These are phyloP conservation scores for Cyberlindnera lachancei DNA, from an alignment of 805 yeast genomes.

Conservation along the genomic window DNA sequence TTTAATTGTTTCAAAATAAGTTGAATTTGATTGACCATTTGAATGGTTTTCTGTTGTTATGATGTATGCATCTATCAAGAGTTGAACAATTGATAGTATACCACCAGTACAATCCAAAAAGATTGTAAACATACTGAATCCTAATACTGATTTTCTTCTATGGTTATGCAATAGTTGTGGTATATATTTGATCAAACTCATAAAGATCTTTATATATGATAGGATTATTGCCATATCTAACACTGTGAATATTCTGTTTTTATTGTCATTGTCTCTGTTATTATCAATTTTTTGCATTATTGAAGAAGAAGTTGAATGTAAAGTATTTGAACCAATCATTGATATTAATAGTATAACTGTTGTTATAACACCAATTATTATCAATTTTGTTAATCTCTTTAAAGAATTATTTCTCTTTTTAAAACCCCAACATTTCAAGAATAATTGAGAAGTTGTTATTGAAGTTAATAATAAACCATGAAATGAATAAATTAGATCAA, in stretches of 20 bases:
- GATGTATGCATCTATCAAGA: slow-evolving; percentile 20
- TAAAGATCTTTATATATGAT: slow-evolving; percentile 37
- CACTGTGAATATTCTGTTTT: slow-evolving; percentile 17
- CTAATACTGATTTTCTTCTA: slow-evolving; percentile 70
- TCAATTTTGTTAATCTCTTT: slow-evolving; percentile 15
- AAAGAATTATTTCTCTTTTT: slow-evolving; percentile 14
- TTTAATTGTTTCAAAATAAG: slow-evolving; percentile 20
- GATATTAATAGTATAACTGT: slow-evolving; percentile 5
- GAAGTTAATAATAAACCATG: slow-evolving; percentile 40
- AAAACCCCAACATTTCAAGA: slow-evolving; percentile 18
- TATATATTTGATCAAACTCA: slow-evolving; percentile 46
- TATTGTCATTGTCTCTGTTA: too few species aligned
- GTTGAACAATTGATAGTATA: slow-evolving; percentile 15
- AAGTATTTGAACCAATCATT: slow-evolving; percentile 6
- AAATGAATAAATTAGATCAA: slow-evolving; percentile 39
- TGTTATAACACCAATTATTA: slow-evolving; percentile 8
- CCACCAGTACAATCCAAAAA: slow-evolving; percentile 32
- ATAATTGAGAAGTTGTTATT: slow-evolving; percentile 34
- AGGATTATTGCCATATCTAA: slow-evolving; percentile 28
- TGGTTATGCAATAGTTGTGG: slow-evolving; percentile 87
- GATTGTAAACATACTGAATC: slow-evolving; percentile 64
- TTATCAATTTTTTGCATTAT: not conserved
- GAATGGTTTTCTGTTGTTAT: too few species aligned
- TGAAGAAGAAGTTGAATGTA: not conserved
- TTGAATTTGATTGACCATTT: too few species aligned